Evolutionary conservation across 768 basidiomycete species (phyloP).

Genomic region (Agaricus sinodeliciosus): DNA sequence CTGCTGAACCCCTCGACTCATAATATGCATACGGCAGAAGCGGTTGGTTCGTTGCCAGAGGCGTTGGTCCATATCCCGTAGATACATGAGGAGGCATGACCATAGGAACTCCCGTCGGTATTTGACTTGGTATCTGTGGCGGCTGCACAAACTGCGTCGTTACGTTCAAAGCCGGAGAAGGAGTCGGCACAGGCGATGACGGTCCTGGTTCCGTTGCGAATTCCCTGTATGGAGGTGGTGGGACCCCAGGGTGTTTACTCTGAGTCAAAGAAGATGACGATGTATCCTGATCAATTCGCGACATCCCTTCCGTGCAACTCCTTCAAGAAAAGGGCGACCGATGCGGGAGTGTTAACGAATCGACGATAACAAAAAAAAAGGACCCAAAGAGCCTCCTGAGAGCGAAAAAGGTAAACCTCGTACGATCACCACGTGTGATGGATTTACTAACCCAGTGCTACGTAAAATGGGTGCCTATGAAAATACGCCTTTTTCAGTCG

Average conservation of each 20-base stretch:
- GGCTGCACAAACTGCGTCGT: not conserved
- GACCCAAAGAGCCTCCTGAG: not conserved
- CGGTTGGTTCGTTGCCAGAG: constrained; percentile 26
- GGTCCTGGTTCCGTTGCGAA: constrained; percentile 5
- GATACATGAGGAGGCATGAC: constrained; percentile 1
- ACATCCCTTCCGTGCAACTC: not conserved
- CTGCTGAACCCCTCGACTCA: constrained; percentile 25
- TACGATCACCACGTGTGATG: not conserved
- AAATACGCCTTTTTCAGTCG: too few relatives aligned
- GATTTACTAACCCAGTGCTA: too few relatives aligned
- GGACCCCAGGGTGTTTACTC: not conserved
- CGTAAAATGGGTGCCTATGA: too few relatives aligned
- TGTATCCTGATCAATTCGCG: not conserved
- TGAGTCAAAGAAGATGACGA: not conserved
- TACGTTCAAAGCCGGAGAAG: not conserved
- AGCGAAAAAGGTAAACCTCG: too few relatives aligned
- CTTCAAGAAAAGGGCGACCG: not conserved
- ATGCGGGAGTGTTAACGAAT: not conserved
- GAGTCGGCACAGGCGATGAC: not conserved
- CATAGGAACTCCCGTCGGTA: not conserved
- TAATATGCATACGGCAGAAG: constrained; percentile 34
- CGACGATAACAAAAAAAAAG: not conserved
- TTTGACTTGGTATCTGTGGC: not conserved
- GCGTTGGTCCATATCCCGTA: constrained; percentile 31
- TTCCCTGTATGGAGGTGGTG: constrained; percentile 16